Percentiles rank a stretch among this genome's conserved stretches.
Conservation (phyloP, 176 grass and related monocot genomes). For the Carex myosuroides region DNA sequence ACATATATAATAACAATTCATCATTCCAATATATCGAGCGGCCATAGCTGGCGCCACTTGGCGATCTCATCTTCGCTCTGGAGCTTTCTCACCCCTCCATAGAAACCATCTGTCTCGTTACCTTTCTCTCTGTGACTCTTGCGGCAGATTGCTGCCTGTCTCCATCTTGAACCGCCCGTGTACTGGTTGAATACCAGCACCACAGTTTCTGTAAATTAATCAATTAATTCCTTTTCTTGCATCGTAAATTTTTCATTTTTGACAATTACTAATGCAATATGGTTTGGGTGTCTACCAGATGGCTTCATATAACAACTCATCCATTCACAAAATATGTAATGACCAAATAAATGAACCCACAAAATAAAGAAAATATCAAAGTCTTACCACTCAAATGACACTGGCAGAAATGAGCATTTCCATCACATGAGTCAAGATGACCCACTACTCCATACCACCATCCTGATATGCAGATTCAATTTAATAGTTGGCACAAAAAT, state of each 20-base stretch:
- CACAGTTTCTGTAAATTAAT: constrained; percentile 43
- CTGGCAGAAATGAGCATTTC: constrained; percentile 64
- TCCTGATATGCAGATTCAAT: constrained; percentile 60
- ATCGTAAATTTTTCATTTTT: constrained; percentile 45
- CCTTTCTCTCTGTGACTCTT: constrained; percentile 78
- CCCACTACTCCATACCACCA: constrained; percentile 99
- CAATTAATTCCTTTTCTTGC: constrained; percentile 24
- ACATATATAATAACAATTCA: neutral
- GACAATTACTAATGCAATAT: constrained; percentile 14
- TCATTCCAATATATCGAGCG: constrained; percentile 72
- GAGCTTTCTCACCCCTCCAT: constrained; percentile 80
- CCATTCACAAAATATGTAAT: constrained; percentile 24
- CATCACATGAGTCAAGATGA: constrained; percentile 83
- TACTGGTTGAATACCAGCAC: constrained; percentile 92
- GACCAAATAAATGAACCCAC: neutral
- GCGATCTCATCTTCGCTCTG: constrained; percentile 57
- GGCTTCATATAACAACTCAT: constrained; percentile 32
- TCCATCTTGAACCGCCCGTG: constrained; percentile 83
- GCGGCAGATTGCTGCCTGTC: constrained; percentile 46
- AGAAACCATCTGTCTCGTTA: constrained; percentile 81
- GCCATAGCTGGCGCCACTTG: constrained; percentile 79
- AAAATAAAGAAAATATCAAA: constrained; percentile 9
- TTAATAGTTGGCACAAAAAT: constrained; percentile 27
- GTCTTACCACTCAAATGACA: constrained; percentile 80
- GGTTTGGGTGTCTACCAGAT: constrained; percentile 24